Evolutionary conservation across 495 filamentous ascomycete species (phyloP), one percentile per base, ranked within the genome.

Genomic region (Daldinia vernicosa): DNA sequence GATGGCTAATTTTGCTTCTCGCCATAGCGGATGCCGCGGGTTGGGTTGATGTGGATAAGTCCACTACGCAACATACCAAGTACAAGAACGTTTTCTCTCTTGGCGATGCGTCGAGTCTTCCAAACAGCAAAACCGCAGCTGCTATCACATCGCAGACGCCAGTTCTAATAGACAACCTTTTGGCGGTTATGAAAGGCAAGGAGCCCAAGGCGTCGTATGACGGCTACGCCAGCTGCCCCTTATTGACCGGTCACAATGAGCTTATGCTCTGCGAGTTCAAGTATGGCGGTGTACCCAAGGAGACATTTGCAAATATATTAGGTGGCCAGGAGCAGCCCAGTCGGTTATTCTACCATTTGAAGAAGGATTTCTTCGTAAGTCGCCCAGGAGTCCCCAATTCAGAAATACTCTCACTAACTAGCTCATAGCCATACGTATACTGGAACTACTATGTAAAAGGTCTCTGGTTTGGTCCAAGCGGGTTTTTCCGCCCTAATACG

Each of bases 251-350:
- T 67, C 88, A 91, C 67, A 85, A 85, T 59, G 89, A 91, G 79
- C 88, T 91, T 14, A 81, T 91, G 52, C 83, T 91, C 43, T 88
- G 88, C 15, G 89, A 91, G 80, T 91, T 91, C 81, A 91, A 89
- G 84, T 91, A 91, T 63, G 89, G 85, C n/a, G 88, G 87, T 11
- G 84, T 82, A 67, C 89, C 89, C 4, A 89, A 91, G 81, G 89
- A 91, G 84, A 90, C 89, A 0, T 91, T 91, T 69, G 81, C 75
- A 19, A 69, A 78, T 15, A 82, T 78, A 76, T 78, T 90, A 19
- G 88, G 87, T 6, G 86, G 89, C 70, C 89, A 91, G 79, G 82
- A 80, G 12, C 75, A 66, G 14, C 89, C 89, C 0, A 81, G 84
- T 5, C 78, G 84, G 8, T 70, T 82, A 9, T 92, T 87, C 76